Percentiles rank a stretch among this genome's conserved stretches.
Conservation (phyloP, 2,329 filamentous ascomycete genomes). For the Aspergillus cejpii region DNA sequence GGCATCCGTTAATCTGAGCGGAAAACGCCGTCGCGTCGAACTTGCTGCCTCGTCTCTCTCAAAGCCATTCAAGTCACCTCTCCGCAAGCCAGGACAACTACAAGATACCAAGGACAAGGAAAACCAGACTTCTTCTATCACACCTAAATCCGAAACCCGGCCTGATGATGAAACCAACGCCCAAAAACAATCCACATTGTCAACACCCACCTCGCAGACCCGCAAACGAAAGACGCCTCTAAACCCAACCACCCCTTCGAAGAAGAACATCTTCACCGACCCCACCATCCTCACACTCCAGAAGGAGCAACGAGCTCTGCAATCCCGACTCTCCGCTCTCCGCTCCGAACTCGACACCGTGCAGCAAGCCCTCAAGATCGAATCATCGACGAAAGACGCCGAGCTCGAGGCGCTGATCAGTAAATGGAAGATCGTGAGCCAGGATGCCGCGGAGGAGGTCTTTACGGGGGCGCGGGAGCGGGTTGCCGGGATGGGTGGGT, state of each 20-base stretch:
- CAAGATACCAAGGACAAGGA: constrained; percentile 7
- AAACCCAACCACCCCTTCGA: constrained; percentile 10
- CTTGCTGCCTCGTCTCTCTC: constrained; percentile 53
- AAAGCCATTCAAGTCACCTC: constrained; percentile 67
- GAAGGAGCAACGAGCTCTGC: constrained; percentile 32
- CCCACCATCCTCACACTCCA: constrained; percentile 28
- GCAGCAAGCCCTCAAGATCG: constrained; percentile 50
- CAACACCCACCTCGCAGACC: neutral
- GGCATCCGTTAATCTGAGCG: constrained; percentile 27
- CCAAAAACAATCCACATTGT: neutral
- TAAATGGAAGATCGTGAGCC: constrained; percentile 57
- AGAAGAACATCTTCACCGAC: constrained; percentile 16
- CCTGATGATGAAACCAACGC: neutral
- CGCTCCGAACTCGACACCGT: constrained; percentile 45
- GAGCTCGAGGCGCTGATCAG: constrained; percentile 52
- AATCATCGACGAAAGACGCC: constrained; percentile 41
- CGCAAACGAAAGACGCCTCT: constrained; percentile 7
- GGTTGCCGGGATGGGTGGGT: constrained; percentile 57
- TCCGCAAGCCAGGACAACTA: constrained; percentile 42
- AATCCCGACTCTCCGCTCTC: constrained; percentile 27
- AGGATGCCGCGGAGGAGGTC: constrained; percentile 61
- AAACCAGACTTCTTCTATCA: neutral
- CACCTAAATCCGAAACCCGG: neutral
- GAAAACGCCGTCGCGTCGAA: constrained; percentile 59
- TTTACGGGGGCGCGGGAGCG: constrained; percentile 56